phyloP scores from a whole-genome alignment of 2,329 filamentous ascomycete genomes.

The Septoria linicola region DNA sequence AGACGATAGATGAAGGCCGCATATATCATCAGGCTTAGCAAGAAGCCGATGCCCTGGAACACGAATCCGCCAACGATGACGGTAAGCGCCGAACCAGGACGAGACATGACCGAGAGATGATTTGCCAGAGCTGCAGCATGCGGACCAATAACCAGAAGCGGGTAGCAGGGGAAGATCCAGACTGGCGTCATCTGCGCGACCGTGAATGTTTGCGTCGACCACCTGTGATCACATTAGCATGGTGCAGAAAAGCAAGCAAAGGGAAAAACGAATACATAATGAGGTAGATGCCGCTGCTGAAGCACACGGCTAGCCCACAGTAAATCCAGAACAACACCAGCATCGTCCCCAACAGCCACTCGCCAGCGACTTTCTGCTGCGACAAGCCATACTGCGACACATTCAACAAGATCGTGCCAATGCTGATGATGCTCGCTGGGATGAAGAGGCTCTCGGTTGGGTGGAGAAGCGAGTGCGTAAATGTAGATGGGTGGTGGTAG shows the following conservation, averaged over 20 bases:
- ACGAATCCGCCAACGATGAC: slow-evolving; percentile 61
- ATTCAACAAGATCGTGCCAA: slow-evolving; percentile 64
- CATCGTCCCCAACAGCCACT: slow-evolving; percentile 58
- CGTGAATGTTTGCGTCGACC: slow-evolving; percentile 65
- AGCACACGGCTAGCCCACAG: slow-evolving; percentile 62
- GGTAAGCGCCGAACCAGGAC: slow-evolving; percentile 45
- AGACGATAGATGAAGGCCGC: slow-evolving; percentile 80
- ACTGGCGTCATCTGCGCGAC: slow-evolving; percentile 83
- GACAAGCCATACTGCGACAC: slow-evolving; percentile 68
- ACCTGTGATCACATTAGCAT: slow-evolving; percentile 42
- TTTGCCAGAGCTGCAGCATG: slow-evolving; percentile 62
- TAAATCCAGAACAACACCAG: slow-evolving; percentile 74
- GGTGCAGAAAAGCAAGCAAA: not conserved
- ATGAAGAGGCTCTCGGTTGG: slow-evolving; percentile 77
- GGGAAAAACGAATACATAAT: slow-evolving; percentile 59
- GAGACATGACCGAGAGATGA: slow-evolving; percentile 41
- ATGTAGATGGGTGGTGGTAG: slow-evolving; percentile 66
- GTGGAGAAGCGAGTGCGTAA: slow-evolving; percentile 69
- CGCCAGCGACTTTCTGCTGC: slow-evolving; percentile 48
- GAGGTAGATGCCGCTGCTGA: slow-evolving; percentile 71
- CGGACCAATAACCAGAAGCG: slow-evolving; percentile 72
- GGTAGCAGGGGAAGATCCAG: slow-evolving; percentile 86
- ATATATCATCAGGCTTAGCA: slow-evolving; percentile 74
- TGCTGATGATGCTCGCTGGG: slow-evolving; percentile 65
- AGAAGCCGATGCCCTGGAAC: slow-evolving; percentile 64